Conservation (phyloP, 768 basidiomycete genomes). For the Daedaleopsis nitida region DNA sequence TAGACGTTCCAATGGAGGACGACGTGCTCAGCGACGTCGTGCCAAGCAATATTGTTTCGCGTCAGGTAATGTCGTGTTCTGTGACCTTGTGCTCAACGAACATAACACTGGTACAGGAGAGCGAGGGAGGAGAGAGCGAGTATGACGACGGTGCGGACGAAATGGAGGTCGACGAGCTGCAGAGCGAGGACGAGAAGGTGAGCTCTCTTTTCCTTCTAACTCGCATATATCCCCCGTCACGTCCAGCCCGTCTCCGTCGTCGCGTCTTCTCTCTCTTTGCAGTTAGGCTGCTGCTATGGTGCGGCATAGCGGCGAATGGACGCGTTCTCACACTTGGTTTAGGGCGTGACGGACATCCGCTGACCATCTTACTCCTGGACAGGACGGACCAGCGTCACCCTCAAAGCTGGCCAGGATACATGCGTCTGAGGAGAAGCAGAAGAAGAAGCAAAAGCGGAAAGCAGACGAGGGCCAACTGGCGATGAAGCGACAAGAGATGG, state of each 20-base stretch:
- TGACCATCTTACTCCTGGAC: background rate
- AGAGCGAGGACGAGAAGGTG: constrained; percentile 50
- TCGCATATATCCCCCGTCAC: background rate
- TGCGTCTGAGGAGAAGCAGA: constrained; percentile 39
- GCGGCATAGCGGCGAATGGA: background rate
- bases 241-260: background rate
- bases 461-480: constrained; percentile 71
- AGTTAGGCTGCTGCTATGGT: background rate
- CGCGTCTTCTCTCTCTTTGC: background rate
- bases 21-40: constrained; percentile 91
- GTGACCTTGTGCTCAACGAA: background rate
- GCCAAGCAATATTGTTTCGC: constrained; percentile 88
- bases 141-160: constrained; percentile 52
- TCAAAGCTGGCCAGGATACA: constrained; percentile 38
- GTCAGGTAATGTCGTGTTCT: constrained; percentile 57
- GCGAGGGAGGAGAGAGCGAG: constrained; percentile 77
- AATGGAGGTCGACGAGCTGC: constrained; percentile 30
- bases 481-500: constrained; percentile 78
- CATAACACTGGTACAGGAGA: constrained; percentile 39
- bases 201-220: constrained; percentile 36
- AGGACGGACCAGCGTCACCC: constrained; percentile 34
- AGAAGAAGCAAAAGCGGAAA: constrained; percentile 59
- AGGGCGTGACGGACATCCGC: constrained; percentile 3
- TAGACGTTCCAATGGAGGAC: constrained; percentile 49
- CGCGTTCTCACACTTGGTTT: constrained; percentile 12